Conservation (phyloP, 129 eudicot genomes). For the Tanacetum coccineum region DNA sequence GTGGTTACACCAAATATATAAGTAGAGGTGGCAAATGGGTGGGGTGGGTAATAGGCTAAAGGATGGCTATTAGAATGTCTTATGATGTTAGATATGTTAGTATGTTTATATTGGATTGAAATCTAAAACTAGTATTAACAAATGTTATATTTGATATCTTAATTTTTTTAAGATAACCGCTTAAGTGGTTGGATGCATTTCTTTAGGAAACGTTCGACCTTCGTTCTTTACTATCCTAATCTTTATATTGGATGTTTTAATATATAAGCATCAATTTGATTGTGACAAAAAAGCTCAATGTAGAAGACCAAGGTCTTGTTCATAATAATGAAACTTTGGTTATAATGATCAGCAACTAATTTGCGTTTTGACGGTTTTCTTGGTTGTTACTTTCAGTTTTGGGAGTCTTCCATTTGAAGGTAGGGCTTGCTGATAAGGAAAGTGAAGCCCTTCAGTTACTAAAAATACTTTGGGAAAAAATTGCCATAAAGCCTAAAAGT, state of each 20-base stretch:
- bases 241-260: no score
- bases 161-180: not conserved
- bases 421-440: conserved; percentile 15
- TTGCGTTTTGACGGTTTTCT: not conserved
- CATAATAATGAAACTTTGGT: not conserved
- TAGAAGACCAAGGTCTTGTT: not conserved
- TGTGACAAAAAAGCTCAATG: not conserved
- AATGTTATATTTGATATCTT: not conserved
- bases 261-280: not conserved
- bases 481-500: conserved; percentile 20
- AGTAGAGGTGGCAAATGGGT: conserved; percentile 1
- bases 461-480: conserved; percentile 24
- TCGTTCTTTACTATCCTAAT: no score
- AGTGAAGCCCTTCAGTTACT: conserved; percentile 22
- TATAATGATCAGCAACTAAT: conserved; percentile 10
- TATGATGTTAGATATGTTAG: not conserved
- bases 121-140: not conserved
- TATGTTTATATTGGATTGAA: not conserved
- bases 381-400: conserved; percentile 22
- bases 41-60: not conserved
- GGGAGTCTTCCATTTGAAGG: conserved; percentile 19
- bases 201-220: no score
- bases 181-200: not conserved
- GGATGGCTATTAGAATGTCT: not conserved
- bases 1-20: not conserved